Evolutionary conservation across 257 asterid species (phyloP).

Genomic region (Fraxinus americana): DNA sequence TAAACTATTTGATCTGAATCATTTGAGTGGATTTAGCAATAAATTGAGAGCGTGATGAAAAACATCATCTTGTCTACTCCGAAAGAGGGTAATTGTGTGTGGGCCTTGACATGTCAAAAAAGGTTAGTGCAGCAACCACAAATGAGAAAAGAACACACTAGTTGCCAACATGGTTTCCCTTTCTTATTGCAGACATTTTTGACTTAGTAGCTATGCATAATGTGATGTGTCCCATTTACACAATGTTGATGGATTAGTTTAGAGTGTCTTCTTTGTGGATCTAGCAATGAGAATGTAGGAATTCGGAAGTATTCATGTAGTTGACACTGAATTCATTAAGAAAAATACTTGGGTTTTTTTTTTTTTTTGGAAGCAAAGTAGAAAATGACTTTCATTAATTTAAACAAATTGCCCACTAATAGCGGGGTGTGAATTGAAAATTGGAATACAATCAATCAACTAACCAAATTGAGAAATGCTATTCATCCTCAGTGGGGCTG

Average conservation of each 20-base stretch:
- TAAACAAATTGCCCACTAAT: too few relatives aligned
- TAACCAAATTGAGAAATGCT: too few relatives aligned
- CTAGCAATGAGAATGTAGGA: too few relatives aligned
- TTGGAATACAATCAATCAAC: too few relatives aligned
- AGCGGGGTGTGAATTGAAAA: too few relatives aligned
- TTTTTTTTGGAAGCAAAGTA: too few relatives aligned
- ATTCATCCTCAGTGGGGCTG: too few relatives aligned
- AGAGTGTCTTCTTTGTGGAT: too few relatives aligned
- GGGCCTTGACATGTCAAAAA: not conserved
- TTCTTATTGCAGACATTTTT: not conserved
- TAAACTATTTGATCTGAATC: not conserved
- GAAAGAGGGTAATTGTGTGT: not conserved
- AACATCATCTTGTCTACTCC: not conserved
- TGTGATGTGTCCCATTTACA: not conserved
- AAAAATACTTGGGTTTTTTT: too few relatives aligned
- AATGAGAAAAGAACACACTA: not conserved
- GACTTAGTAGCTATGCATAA: not conserved
- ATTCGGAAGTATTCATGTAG: too few relatives aligned
- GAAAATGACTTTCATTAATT: too few relatives aligned
- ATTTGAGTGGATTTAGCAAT: not conserved
- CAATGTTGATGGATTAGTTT: not conserved
- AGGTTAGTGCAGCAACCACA: not conserved
- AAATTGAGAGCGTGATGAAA: not conserved
- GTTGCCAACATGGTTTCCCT: not conserved
- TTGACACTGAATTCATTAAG: too few relatives aligned